Conservation (phyloP, 169 alveolate genomes). For the Plasmodium yoelii region DNA sequence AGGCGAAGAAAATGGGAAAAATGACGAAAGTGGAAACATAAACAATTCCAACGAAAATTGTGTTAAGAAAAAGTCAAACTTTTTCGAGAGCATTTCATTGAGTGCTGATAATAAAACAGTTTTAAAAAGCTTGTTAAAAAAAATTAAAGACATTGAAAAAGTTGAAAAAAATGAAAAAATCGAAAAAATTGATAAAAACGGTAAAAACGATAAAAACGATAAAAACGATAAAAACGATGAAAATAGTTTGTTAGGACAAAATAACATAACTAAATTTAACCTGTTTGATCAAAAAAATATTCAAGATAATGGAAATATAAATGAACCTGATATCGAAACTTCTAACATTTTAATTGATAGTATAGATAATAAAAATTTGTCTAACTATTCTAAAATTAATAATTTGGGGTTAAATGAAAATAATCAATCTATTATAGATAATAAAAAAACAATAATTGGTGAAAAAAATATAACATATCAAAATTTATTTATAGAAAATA, state of each 20-base stretch:
- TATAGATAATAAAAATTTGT: not conserved
- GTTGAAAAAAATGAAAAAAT: too few species aligned
- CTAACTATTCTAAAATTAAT: too few species aligned
- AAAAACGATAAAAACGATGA: too few species aligned
- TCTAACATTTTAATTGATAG: not conserved
- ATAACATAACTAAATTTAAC: not conserved
- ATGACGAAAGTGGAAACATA: not conserved
- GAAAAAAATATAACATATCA: slow-evolving; percentile 17
- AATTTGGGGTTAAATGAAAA: not conserved
- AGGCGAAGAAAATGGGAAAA: not conserved
- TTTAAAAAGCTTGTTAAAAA: slow-evolving; percentile 19
- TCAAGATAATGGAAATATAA: not conserved
- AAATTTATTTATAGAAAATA: slow-evolving; percentile 36
- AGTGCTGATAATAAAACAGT: slow-evolving; percentile 26
- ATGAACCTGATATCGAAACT: not conserved
- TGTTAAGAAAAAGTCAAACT: not conserved
- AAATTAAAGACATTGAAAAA: slow-evolving; percentile 38
- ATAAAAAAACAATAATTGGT: not conserved
- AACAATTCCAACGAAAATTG: not conserved
- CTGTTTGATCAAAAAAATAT: not conserved
- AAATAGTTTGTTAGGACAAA: too few species aligned
- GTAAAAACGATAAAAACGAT: too few species aligned
- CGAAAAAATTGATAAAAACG: too few species aligned
- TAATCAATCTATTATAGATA: too few species aligned
- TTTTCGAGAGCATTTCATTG: slow-evolving; percentile 38